Evolutionary conservation across 2,329 filamentous ascomycete genomes (phyloP), one percentile per base, ranked within the genome.

Genomic region (Ophiostoma himal-ulmi): DNA sequence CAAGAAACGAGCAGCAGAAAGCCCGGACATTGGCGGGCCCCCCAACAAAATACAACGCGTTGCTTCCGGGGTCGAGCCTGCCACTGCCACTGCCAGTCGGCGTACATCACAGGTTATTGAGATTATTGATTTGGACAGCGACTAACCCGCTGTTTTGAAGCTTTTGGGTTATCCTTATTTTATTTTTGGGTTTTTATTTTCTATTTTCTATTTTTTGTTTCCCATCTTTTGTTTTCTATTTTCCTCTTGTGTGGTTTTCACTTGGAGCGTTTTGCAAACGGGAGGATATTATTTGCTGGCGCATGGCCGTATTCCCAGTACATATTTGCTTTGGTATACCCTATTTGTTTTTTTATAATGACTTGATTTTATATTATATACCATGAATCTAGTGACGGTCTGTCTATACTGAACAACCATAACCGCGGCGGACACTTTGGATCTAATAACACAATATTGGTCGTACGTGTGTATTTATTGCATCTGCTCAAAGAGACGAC

Each of bases 101-200:
- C 60, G 62, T n/a, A 20, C 3, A 1, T 26, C 37, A 14, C 68
- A 60, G 5, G 34, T 60, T 8, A n/a, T 71, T 14, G 70, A 70
- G 3, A 37, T 72, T 5, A 71, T 72, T n/a, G 72, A 71, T 41
- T 39, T 73, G 34, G 72, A 73, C 34, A 70, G 68, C 10, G 37
- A 68, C 22, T 68, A 20, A 57, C 5, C 14, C 2, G 41, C 37
- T 39, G 37, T 39, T 39, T 39, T 39, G 5, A 2, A 3, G 30
- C 30, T 39, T 8, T 39, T 39, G 37, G 7, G 37, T 8, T 39
- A 39, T 39, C 1, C 37, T 11, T 39, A 10, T 39, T 13, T 39
- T 10, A 39, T 10, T 39, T 13, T 44, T 44, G 30, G 30, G 30
- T 44, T 17, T 41, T 41, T 41, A 13, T 41, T 41, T 14, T 44